Conservation (phyloP, 2,329 filamentous ascomycete genomes). For the Calonectria fujianensis region DNA sequence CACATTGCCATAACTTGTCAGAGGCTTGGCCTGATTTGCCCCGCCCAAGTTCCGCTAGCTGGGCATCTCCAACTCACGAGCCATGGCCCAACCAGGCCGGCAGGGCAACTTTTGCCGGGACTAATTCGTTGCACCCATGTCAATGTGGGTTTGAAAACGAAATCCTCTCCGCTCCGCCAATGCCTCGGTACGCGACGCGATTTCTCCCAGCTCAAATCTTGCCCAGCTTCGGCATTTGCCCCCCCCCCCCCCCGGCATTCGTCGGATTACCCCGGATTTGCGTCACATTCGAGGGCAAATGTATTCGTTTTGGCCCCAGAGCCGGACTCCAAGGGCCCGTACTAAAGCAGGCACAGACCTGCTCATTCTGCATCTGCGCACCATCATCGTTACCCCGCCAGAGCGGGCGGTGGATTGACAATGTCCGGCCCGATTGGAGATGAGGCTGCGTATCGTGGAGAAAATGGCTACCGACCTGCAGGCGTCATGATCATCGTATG, state of each 20-base stretch:
- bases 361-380: neutral
- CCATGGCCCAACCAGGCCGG: neutral
- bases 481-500: slow-evolving; percentile 13
- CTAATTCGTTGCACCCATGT: neutral
- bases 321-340: neutral
- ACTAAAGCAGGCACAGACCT: neutral
- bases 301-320: neutral
- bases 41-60: neutral
- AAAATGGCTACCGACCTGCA: neutral
- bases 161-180: neutral
- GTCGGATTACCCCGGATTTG: neutral
- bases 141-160: neutral
- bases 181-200: neutral
- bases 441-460: neutral
- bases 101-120: slow-evolving; percentile 14
- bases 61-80: neutral
- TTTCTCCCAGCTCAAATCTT: neutral
- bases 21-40: neutral
- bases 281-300: neutral
- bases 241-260: neutral
- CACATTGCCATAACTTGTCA: neutral
- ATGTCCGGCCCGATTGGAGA: slow-evolving; percentile 2
- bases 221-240: neutral
- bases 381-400: neutral
- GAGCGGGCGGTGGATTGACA: neutral